These are phyloP conservation scores for Pythium folliculosum DNA, from an alignment of 352 stramenopile genomes.

Conservation along the genomic window DNA sequence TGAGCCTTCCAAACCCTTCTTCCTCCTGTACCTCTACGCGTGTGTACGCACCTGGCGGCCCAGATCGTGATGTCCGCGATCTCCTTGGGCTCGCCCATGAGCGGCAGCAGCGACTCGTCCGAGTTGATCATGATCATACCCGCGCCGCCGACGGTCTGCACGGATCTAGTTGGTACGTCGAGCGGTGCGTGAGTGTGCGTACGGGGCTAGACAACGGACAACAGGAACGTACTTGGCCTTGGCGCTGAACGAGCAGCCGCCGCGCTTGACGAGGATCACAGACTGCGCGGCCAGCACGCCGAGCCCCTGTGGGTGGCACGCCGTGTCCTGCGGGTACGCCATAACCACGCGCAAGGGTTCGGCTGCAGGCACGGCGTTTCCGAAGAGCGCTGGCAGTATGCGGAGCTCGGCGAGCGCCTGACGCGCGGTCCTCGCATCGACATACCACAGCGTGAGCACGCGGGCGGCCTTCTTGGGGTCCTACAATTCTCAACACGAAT, in stretches of 20 bases:
- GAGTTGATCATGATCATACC: conserved; percentile 72
- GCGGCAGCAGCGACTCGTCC: conserved; percentile 58
- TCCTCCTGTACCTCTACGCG: not conserved
- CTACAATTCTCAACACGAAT: conserved; percentile 26
- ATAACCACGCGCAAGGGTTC: conserved; percentile 59
- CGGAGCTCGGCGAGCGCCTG: conserved; percentile 32
- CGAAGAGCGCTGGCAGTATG: conserved; percentile 61
- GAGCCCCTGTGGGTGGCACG: conserved; percentile 66
- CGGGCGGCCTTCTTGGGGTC: conserved; percentile 46
- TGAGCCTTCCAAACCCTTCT: not conserved
- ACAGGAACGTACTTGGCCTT: conserved; percentile 53
- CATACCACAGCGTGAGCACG: conserved; percentile 55
- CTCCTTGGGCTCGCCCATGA: conserved; percentile 68
- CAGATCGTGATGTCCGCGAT: conserved; percentile 53
- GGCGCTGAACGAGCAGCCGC: conserved; percentile 59
- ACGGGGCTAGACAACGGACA: too few species aligned
- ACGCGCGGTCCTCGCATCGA: conserved; percentile 32
- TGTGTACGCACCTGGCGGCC: conserved; percentile 47
- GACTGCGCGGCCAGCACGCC: conserved; percentile 54
- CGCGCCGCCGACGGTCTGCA: conserved; percentile 49
- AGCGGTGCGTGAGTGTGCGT: too few species aligned
- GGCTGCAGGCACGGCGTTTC: conserved; percentile 28
- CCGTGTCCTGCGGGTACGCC: conserved; percentile 68
- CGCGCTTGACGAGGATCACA: conserved; percentile 70
- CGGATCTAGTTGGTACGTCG: conserved; percentile 28